A percentile compares a stretch with the other conserved stretches of the same genome.
phyloP scores from a whole-genome alignment of 176 grass and related monocot genomes.

The Oryza longistaminata region DNA sequence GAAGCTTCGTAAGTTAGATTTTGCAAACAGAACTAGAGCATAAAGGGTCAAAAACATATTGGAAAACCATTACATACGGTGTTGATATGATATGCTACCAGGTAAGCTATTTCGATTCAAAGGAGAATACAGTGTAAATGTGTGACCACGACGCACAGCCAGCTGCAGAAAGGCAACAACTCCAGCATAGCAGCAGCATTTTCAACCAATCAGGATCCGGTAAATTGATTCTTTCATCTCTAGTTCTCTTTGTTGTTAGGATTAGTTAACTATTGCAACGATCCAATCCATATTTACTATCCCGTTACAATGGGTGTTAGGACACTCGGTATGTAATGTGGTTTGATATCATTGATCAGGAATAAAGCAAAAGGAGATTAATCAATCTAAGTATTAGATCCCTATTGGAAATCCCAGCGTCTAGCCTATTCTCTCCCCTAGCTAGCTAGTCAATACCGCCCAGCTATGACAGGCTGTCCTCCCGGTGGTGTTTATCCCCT shows the following conservation, averaged over 20 bases:
- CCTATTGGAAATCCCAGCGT: neutral
- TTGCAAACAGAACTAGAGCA: neutral
- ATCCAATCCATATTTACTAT: neutral
- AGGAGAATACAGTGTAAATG: neutral
- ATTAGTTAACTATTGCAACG: neutral
- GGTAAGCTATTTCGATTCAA: neutral
- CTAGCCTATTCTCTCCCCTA: neutral
- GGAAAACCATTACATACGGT: neutral
- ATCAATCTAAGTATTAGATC: neutral
- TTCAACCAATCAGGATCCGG: neutral
- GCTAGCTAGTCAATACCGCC: neutral
- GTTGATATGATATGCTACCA: neutral
- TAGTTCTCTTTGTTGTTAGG: neutral
- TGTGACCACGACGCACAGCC: neutral
- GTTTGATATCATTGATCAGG: neutral
- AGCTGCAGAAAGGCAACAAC: neutral
- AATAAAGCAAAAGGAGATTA: neutral
- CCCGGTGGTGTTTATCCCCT: neutral
- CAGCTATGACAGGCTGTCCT: neutral
- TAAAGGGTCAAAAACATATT: constrained; percentile 26
- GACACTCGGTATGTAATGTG: neutral
- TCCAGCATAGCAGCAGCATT: neutral
- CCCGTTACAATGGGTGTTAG: neutral
- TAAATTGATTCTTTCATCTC: neutral
- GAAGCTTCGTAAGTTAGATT: constrained; percentile 14